These are phyloP conservation scores for Solanum chaucha DNA, from an alignment of 257 asterid genomes.

Conservation along the genomic window DNA sequence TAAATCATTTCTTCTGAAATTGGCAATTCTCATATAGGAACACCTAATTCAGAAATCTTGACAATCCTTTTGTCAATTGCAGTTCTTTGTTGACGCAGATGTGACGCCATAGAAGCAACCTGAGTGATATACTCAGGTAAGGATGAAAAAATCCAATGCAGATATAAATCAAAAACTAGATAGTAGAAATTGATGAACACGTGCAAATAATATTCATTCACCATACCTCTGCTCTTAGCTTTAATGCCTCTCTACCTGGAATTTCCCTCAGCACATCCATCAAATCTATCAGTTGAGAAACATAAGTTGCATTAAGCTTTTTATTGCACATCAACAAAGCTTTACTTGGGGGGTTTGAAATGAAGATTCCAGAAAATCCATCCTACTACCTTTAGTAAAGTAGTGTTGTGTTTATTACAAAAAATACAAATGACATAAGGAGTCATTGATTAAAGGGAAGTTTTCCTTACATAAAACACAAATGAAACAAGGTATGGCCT, in stretches of 20 bases:
- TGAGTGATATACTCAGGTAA: conserved; percentile 12
- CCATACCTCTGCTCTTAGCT: conserved; percentile 76
- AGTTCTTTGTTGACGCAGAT: conserved; percentile 59
- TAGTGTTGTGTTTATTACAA: not conserved
- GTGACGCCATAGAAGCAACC: conserved; percentile 93
- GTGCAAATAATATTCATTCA: not conserved
- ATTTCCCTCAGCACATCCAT: conserved; percentile 79
- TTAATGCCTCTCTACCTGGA: conserved; percentile 87
- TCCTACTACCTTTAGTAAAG: not conserved
- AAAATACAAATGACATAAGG: not conserved
- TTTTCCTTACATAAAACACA: not conserved
- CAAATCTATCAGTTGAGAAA: conserved; percentile 34
- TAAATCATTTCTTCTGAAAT: not conserved
- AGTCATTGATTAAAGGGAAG: not conserved
- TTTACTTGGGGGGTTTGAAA: not conserved
- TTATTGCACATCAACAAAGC: not conserved
- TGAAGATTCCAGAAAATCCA: not conserved
- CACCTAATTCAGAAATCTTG: conserved; percentile 75
- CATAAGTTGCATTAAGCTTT: not conserved
- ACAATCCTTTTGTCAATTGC: conserved; percentile 48
- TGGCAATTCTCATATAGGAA: conserved; percentile 42
- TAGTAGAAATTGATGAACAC: not conserved
- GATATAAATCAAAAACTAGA: not conserved
- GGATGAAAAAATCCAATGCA: not conserved
- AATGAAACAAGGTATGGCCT: not conserved